Conservation (phyloP, 2,329 filamentous ascomycete genomes). For the Exophiala oligosperma region DNA sequence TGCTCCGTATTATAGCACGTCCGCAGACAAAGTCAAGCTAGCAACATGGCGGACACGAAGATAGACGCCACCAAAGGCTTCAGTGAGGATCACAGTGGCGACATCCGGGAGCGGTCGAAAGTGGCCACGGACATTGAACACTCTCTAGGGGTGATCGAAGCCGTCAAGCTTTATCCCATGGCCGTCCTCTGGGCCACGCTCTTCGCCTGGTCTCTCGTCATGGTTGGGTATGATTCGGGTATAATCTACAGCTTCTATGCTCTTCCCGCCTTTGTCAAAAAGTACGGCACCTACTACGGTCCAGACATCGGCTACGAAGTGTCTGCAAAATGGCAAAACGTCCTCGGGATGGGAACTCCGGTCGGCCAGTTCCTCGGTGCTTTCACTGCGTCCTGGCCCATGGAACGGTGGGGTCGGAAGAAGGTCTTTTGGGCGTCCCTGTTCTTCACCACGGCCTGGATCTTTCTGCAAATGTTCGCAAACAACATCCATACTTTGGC, state of each 20-base stretch:
- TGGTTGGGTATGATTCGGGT: constrained; percentile 43
- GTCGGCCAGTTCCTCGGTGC: constrained; percentile 68
- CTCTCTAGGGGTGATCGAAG: constrained; percentile 71
- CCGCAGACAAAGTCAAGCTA: background rate
- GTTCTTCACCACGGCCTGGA: constrained; percentile 41
- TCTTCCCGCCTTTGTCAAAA: constrained; percentile 35
- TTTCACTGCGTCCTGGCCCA: constrained; percentile 63
- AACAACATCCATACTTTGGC: constrained; percentile 34
- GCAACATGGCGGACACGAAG: constrained; percentile 4
- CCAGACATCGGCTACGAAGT: constrained; percentile 46
- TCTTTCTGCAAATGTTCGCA: constrained; percentile 44
- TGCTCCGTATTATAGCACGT: background rate
- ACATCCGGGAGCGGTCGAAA: constrained; percentile 31
- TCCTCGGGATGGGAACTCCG: constrained; percentile 56
- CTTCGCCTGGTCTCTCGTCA: constrained; percentile 30
- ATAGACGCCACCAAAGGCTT: constrained; percentile 1
- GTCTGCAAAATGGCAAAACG: constrained; percentile 59
- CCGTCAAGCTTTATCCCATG: constrained; percentile 80
- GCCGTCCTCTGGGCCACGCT: constrained; percentile 57
- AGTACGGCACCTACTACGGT: constrained; percentile 18
- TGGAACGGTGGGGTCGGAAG: constrained; percentile 64
- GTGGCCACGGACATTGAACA: constrained; percentile 51
- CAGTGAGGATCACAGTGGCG: constrained; percentile 12
- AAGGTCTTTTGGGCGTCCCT: constrained; percentile 64
- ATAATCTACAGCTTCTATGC: constrained; percentile 33